Evolutionary conservation across 306 rosid species (phyloP), one percentile per base, ranked within the genome.

Genomic region (Ziziphus jujuba): DNA sequence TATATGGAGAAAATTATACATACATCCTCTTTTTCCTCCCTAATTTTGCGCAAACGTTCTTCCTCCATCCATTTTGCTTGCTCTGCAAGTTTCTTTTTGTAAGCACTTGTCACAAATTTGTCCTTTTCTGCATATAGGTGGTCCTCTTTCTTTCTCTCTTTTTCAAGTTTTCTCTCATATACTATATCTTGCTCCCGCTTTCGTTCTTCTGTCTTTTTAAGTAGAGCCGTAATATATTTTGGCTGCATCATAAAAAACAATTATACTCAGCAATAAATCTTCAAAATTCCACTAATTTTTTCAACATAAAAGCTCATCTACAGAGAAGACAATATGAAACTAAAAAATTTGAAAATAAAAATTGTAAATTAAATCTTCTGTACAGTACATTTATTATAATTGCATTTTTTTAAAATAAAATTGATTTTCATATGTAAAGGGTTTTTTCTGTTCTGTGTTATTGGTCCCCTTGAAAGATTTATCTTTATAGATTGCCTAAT

Each of bases 1-100:
- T 4, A 49, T 36, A 24, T 0, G 11, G 66, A 38, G 10, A 78
- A 59, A 47, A 24, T 15, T 38, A 50, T 40, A 59, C 92, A 40
- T 85, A 90, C 97, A 80, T 90, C 96, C 0, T 93, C 99, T 78
- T 87, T 80, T 75, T 87, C 96, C 75, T 90, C 97, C 36, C 70
- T 77, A 61, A 84, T 87, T 67, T 88, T 82, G 52, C 87, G 82
- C 47, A 84, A 47, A 44, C 85, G 87, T 47, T 93, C 99, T 67
- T 90, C 85, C 80, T 88, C 99, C 79, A 82, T 75, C 80, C 90
- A 91, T 65, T 75, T 88, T 72, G 76, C 96, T 57, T 70, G 89
- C 52, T 88, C 96, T 1, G 86, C 95, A 65, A 93, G 96, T 82
- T 90, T 88, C 83, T 25, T 90, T 74, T 91, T 93, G 74, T 93